Conservation (phyloP, 257 asterid genomes). For the Solanum phureja region DNA sequence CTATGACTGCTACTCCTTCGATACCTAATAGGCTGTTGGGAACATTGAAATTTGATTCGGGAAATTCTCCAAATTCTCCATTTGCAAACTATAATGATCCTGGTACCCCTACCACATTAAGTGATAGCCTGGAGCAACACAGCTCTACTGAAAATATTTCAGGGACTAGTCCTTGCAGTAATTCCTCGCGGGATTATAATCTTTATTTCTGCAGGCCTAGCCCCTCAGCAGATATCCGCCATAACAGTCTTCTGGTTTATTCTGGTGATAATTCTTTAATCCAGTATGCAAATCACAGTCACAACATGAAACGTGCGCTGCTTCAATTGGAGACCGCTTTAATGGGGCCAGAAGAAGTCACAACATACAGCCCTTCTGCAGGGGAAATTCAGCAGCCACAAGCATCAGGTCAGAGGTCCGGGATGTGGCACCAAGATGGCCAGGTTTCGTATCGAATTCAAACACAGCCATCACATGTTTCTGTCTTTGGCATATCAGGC, state of each 20-base stretch:
- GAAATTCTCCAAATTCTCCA: constrained; percentile 72
- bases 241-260: constrained; percentile 14
- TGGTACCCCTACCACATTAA: constrained; percentile 20
- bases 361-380: constrained; percentile 20
- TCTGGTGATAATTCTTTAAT: constrained; percentile 17
- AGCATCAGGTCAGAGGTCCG: constrained; percentile 34
- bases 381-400: constrained; percentile 32
- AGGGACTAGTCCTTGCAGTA: constrained; percentile 37
- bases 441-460: constrained; percentile 20
- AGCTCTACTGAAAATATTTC: constrained; percentile 48
- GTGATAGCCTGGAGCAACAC: constrained; percentile 49
- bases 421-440: constrained; percentile 33
- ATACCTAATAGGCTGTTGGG: constrained; percentile 34
- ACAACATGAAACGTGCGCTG: constrained; percentile 37
- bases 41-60: constrained; percentile 42
- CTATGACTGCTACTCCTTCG: constrained; percentile 37
- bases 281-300: constrained; percentile 30
- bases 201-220: constrained; percentile 28
- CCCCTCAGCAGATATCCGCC: constrained; percentile 21
- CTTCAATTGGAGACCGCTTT: constrained; percentile 58
- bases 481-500: constrained; percentile 17
- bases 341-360: constrained; percentile 57
- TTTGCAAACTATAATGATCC: constrained; percentile 45
- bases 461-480: constrained; percentile 22
- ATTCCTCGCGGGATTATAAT: constrained; percentile 42